Evolutionary conservation across 129 eudicot genomes (phyloP).

Genomic region (Helianthus tuberosus): DNA sequence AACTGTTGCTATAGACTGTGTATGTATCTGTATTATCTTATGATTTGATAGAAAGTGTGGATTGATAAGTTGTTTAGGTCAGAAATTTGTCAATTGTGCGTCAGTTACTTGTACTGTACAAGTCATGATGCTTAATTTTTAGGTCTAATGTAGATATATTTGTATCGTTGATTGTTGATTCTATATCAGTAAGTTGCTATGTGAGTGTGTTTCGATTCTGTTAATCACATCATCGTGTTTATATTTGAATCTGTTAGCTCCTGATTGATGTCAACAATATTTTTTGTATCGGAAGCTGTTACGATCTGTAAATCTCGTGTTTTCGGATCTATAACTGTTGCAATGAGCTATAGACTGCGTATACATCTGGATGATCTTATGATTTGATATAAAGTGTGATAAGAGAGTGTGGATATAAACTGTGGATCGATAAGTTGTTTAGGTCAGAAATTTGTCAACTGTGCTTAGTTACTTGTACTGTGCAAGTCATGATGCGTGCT

Average conservation of each 20-base stretch:
- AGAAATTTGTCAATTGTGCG: conserved; percentile 9
- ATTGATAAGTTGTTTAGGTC: background rate
- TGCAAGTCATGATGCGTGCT: conserved; percentile 12
- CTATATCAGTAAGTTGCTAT: background rate
- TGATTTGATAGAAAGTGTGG: background rate
- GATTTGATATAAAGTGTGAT: no score
- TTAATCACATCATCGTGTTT: background rate
- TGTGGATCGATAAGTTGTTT: background rate
- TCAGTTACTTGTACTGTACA: conserved; percentile 27
- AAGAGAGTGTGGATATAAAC: background rate
- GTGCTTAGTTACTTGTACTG: conserved; percentile 27
- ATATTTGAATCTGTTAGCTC: conserved; percentile 27
- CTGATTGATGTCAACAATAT: background rate
- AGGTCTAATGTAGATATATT: background rate
- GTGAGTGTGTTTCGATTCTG: background rate
- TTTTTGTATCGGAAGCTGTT: conserved; percentile 7
- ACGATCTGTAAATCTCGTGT: background rate
- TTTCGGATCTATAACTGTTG: conserved; percentile 21
- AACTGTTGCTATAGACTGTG: conserved; percentile 10
- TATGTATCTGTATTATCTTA: background rate
- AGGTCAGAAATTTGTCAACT: background rate
- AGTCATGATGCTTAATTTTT: conserved; percentile 9
- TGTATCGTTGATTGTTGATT: background rate
- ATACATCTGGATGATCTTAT: background rate
- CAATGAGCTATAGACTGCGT: background rate